phyloP scores from a whole-genome alignment of 805 yeast species.

The Monosporozyma servazzii region DNA sequence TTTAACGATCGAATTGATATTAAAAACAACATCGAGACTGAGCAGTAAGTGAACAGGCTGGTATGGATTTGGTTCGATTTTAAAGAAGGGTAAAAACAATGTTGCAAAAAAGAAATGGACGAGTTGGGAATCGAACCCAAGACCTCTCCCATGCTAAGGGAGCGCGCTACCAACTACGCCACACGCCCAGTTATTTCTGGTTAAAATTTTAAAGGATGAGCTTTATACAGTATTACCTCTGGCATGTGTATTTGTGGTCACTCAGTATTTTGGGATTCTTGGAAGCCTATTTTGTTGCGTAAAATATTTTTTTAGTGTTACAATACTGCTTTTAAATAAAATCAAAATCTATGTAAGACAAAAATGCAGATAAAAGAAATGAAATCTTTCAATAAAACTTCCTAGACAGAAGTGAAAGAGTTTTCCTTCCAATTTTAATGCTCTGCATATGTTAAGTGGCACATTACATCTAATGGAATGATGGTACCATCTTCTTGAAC shows the following conservation, averaged over 20 bases:
- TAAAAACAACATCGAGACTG: neutral
- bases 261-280: too few relatives aligned
- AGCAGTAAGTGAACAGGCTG: neutral
- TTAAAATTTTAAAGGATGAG: neutral
- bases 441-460: too few relatives aligned
- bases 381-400: too few relatives aligned
- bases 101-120: constrained; percentile 37
- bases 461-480: too few relatives aligned
- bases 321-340: too few relatives aligned
- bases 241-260: neutral
- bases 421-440: too few relatives aligned
- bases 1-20: neutral
- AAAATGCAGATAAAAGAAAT: too few relatives aligned
- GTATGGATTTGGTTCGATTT: neutral
- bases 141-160: constrained; percentile 76
- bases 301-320: too few relatives aligned
- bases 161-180: constrained; percentile 81
- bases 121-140: constrained; percentile 74
- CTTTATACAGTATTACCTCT: neutral
- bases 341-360: too few relatives aligned
- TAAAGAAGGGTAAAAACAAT: too few relatives aligned
- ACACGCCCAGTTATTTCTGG: constrained; percentile 43
- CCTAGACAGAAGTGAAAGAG: too few relatives aligned
- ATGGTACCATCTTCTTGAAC: neutral
- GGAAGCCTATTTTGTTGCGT: too few relatives aligned